Percentiles rank a stretch among this genome's conserved stretches.
phyloP scores from a whole-genome alignment of 768 basidiomycete genomes.

The Daedaleopsis sinensis region DNA sequence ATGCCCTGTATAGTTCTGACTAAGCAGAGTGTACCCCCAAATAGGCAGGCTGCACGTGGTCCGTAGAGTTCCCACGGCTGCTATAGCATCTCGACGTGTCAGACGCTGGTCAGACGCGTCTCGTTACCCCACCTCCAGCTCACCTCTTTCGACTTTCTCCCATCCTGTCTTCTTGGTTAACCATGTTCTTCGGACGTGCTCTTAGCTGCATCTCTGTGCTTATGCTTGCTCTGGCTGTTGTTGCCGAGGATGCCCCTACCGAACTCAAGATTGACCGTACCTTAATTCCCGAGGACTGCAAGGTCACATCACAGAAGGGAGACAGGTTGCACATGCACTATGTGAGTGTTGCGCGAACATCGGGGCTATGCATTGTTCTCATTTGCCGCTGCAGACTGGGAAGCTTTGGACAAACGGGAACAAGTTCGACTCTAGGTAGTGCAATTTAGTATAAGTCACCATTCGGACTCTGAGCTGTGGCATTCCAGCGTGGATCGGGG shows the following conservation, averaged over 20 bases:
- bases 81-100: slow-evolving; percentile 19
- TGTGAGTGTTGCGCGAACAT: slow-evolving; percentile 43
- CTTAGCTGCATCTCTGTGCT: slow-evolving; percentile 50
- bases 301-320: slow-evolving; percentile 55
- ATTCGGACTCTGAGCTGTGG: background rate
- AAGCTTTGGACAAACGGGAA: slow-evolving; percentile 73
- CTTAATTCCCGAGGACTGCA: slow-evolving; percentile 58
- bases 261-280: slow-evolving; percentile 68
- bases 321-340: slow-evolving; percentile 79
- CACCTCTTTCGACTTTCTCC: background rate
- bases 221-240: slow-evolving; percentile 48
- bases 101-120: slow-evolving; percentile 15
- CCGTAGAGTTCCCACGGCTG: slow-evolving; percentile 12
- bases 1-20: slow-evolving; percentile 38
- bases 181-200: slow-evolving; percentile 15
- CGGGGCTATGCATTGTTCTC: background rate
- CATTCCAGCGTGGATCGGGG: slow-evolving; percentile 66
- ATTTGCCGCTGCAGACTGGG: slow-evolving; percentile 60
- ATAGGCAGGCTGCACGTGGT: slow-evolving; percentile 9
- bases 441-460: background rate
- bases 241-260: slow-evolving; percentile 51
- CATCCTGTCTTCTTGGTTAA: background rate
- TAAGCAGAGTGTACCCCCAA: slow-evolving; percentile 22
- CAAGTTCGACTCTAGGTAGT: slow-evolving; percentile 90
- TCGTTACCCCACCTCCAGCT: background rate